Percentiles rank a stretch among this genome's conserved stretches.
These are phyloP conservation scores for Pleurotus salmoneostramineus DNA, from an alignment of 768 basidiomycete species.

Conservation along the genomic window DNA sequence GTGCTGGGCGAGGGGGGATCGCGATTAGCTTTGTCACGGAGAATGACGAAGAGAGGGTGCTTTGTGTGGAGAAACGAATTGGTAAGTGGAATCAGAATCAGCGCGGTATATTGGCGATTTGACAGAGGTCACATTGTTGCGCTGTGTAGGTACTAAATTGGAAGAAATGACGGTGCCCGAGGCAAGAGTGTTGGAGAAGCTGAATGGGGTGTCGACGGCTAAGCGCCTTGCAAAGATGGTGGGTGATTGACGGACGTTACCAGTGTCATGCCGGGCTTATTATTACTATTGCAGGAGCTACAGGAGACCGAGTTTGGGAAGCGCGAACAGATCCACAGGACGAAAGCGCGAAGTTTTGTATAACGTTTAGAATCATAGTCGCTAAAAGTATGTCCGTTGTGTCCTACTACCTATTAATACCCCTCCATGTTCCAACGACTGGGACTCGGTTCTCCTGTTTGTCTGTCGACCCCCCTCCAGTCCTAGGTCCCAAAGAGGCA, in stretches of 20 bases:
- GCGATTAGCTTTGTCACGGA: slow-evolving; percentile 96
- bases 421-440: no score
- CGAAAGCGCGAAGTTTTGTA: slow-evolving; percentile 35
- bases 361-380: not conserved
- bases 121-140: not conserved
- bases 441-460: no score
- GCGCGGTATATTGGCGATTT: slow-evolving; percentile 9
- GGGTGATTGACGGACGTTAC: slow-evolving; percentile 18
- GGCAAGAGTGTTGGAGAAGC: slow-evolving; percentile 71
- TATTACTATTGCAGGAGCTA: slow-evolving; percentile 53
- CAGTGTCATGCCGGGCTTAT: not conserved
- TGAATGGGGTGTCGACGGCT: slow-evolving; percentile 89
- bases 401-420: no score
- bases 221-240: slow-evolving; percentile 95
- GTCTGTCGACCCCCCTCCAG: no score
- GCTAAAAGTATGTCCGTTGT: no score
- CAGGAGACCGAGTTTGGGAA: slow-evolving; percentile 88
- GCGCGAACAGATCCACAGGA: slow-evolving; percentile 77
- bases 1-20: slow-evolving; percentile 84
- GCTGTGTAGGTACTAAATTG: slow-evolving; percentile 61
- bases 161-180: slow-evolving; percentile 76
- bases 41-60: slow-evolving; percentile 79
- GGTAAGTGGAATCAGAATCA: slow-evolving; percentile 39
- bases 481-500: no score
- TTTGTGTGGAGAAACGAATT: slow-evolving; percentile 83